These are phyloP conservation scores for Lizonia empirigonia DNA, from an alignment of 2,329 filamentous ascomycete genomes.

Conservation along the genomic window DNA sequence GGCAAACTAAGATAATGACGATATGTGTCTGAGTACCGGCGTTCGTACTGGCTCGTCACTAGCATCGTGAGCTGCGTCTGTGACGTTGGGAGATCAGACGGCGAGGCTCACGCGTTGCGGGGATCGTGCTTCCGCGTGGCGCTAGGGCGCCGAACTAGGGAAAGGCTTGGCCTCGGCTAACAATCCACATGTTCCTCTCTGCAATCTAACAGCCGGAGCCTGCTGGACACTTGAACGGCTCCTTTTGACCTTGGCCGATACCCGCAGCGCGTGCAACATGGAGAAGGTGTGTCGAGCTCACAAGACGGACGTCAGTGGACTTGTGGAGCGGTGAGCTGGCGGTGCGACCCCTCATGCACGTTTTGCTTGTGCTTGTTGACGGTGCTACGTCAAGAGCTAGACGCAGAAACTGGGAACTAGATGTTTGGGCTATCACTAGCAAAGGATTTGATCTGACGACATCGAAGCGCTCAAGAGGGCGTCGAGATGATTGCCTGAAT, in stretches of 20 bases:
- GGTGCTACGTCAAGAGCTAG: conserved; percentile 1
- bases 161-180: conserved; percentile 8
- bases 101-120: conserved; percentile 12
- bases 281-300: conserved; percentile 14
- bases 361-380: conserved; percentile 2
- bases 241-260: conserved; percentile 1
- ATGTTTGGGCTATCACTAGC: background rate
- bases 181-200: background rate
- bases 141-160: too few relatives aligned
- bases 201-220: conserved; percentile 8
- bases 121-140: background rate
- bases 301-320: conserved; percentile 3
- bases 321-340: conserved; percentile 11
- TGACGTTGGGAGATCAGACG: conserved; percentile 17
- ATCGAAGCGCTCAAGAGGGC: background rate
- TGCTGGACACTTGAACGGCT: background rate
- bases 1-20: conserved; percentile 5
- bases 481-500: too few relatives aligned
- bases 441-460: background rate
- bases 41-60: conserved; percentile 10
- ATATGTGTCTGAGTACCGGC: conserved; percentile 9
- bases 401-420: background rate
- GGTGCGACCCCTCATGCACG: conserved; percentile 5
- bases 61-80: conserved; percentile 14
- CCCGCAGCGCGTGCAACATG: conserved; percentile 5